Conservation (phyloP, 106 monocot genomes). For the Phalaenopsis aphrodite region DNA sequence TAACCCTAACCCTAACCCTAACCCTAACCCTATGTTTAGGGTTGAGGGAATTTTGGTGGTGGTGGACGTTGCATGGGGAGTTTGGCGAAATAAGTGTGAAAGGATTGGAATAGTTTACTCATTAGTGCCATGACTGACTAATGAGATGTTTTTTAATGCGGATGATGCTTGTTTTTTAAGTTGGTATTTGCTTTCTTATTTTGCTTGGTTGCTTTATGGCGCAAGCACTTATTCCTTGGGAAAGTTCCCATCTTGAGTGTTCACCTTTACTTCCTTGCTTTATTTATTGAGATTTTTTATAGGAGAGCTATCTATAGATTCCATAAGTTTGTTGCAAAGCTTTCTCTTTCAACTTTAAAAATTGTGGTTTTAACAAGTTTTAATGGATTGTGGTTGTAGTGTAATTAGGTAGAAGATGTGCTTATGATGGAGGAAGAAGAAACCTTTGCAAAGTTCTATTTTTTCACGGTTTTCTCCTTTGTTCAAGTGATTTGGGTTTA, state of each 20-base stretch:
- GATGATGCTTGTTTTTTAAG: neutral
- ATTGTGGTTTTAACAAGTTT: neutral
- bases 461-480: no score
- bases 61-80: slow-evolving; percentile 54
- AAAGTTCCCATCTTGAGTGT: neutral
- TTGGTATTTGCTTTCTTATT: neutral
- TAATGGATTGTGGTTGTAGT: neutral
- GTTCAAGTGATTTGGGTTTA: no score
- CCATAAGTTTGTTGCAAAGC: neutral
- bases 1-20: slow-evolving; percentile 34
- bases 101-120: neutral
- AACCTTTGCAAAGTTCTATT: no score
- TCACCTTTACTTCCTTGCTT: neutral
- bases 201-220: neutral
- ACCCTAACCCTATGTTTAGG: slow-evolving; percentile 22
- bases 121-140: neutral
- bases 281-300: neutral
- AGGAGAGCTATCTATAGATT: neutral
- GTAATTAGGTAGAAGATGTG: neutral
- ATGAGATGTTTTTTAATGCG: neutral
- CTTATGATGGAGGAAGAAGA: neutral
- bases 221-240: neutral
- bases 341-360: neutral
- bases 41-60: neutral
- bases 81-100: slow-evolving; percentile 19